These are phyloP conservation scores for Zymoseptoria crescenta DNA, from an alignment of 2,329 filamentous ascomycete genomes.

Conservation along the genomic window DNA sequence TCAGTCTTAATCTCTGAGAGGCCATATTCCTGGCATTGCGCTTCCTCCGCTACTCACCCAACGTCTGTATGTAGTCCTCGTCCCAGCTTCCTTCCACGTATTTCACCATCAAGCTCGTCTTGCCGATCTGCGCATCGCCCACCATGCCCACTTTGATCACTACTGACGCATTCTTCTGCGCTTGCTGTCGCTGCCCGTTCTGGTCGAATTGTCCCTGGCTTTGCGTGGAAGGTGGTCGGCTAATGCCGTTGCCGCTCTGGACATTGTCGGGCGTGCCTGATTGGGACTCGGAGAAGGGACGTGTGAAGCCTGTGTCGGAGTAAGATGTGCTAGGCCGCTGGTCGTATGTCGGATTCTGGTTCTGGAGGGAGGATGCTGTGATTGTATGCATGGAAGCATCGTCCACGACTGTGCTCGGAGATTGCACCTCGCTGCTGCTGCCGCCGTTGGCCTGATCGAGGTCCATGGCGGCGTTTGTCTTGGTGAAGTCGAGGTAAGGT, in stretches of 20 bases:
- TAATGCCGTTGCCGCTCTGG: constrained; percentile 27
- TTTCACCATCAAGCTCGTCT: constrained; percentile 99
- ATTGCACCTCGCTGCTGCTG: constrained; percentile 13
- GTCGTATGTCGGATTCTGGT: constrained; percentile 32
- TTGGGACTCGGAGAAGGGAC: constrained; percentile 38
- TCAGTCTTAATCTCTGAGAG: constrained; percentile 3
- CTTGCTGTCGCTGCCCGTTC: constrained; percentile 31
- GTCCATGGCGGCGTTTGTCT: constrained; percentile 12
- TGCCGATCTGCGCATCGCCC: constrained; percentile 96
- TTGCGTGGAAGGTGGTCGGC: constrained; percentile 26
- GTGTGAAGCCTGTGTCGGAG: constrained; percentile 42
- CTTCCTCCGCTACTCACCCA: constrained; percentile 67
- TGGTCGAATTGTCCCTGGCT: constrained; percentile 25
- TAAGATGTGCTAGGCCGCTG: constrained; percentile 47
- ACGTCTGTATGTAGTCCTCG: constrained; percentile 97
- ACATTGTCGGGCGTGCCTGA: constrained; percentile 33
- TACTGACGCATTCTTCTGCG: constrained; percentile 54
- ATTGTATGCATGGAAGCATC: constrained; percentile 44
- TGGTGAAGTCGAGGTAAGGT: background rate
- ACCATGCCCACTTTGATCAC: constrained; percentile 99
- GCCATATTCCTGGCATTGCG: constrained; percentile 14
- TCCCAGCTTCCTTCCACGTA: constrained; percentile 99
- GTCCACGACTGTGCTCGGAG: constrained; percentile 30
- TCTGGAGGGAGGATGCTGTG: constrained; percentile 34
- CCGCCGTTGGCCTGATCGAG: constrained; percentile 9